Conservation (phyloP, 1,284 basidiomycete genomes). For the Cryptococcus deneoformans region DNA sequence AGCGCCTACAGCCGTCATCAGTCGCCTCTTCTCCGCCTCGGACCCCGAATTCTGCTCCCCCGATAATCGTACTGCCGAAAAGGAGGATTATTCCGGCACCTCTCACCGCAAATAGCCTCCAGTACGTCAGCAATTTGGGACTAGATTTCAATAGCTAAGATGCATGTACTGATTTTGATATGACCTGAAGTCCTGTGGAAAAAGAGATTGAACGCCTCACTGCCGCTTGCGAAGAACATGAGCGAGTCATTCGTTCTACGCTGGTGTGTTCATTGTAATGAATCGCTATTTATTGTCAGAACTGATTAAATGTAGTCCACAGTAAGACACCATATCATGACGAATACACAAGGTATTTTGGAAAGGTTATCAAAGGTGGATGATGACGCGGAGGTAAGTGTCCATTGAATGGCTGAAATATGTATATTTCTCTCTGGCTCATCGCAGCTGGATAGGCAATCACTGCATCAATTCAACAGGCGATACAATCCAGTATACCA, state of each 20-base stretch:
- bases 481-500: conserved; percentile 20
- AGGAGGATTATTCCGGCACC: conserved; percentile 11
- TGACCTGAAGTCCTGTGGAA: conserved; percentile 26
- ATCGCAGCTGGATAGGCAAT: conserved; percentile 3
- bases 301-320: conserved; percentile 19
- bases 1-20: too few relatives aligned
- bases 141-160: background rate
- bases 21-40: background rate
- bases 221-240: conserved; percentile 36
- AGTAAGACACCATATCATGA: conserved; percentile 41
- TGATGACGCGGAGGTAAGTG: conserved; percentile 33
- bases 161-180: conserved; percentile 1
- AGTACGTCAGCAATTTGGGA: conserved; percentile 7
- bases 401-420: background rate
- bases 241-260: conserved; percentile 34
- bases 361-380: conserved; percentile 27
- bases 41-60: conserved; percentile 1
- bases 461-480: conserved; percentile 11
- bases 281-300: background rate
- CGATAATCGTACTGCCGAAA: background rate
- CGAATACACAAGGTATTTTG: conserved; percentile 29
- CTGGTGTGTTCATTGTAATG: conserved; percentile 20
- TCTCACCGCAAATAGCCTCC: conserved; percentile 7
- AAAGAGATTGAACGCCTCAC: conserved; percentile 35
- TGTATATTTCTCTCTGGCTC: background rate